phyloP scores from a whole-genome alignment of 2,329 filamentous ascomycete genomes.

The Colletotrichum chrysophilum region DNA sequence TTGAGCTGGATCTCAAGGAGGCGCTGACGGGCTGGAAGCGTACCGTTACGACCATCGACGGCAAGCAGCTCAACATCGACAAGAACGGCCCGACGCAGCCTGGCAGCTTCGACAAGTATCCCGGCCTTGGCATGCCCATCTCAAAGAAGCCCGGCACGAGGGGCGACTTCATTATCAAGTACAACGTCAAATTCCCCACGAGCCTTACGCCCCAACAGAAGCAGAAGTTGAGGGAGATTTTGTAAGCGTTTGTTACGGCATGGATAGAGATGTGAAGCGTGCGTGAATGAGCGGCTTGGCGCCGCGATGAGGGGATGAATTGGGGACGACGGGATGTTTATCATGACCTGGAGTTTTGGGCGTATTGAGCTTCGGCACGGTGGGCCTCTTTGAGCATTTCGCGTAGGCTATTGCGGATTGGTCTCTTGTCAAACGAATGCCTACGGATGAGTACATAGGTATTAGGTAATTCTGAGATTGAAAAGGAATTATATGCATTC shows the following conservation, averaged over 20 bases:
- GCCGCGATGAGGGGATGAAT: neutral
- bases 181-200: constrained; percentile 92
- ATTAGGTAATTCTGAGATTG: neutral
- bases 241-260: constrained; percentile 48
- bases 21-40: constrained; percentile 92
- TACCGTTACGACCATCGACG: constrained; percentile 93
- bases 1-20: constrained; percentile 90
- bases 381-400: constrained; percentile 9
- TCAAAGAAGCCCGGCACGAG: constrained; percentile 86
- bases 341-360: constrained; percentile 16
- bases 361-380: neutral
- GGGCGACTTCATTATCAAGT: constrained; percentile 87
- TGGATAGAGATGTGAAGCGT: neutral
- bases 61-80: constrained; percentile 80
- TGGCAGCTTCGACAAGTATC: constrained; percentile 81
- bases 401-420: neutral
- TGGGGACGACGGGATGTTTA: neutral
- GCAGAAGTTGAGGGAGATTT: constrained; percentile 77
- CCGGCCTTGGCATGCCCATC: constrained; percentile 90
- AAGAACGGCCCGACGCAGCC: constrained; percentile 87
- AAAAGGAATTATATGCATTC: neutral
- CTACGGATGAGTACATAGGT: constrained; percentile 3
- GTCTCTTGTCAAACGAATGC: neutral
- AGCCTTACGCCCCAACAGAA: constrained; percentile 81
- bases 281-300: neutral